These are phyloP conservation scores for Diphasiastrum complanatum DNA, from an alignment of 83 land plant species.

Conservation along the genomic window DNA sequence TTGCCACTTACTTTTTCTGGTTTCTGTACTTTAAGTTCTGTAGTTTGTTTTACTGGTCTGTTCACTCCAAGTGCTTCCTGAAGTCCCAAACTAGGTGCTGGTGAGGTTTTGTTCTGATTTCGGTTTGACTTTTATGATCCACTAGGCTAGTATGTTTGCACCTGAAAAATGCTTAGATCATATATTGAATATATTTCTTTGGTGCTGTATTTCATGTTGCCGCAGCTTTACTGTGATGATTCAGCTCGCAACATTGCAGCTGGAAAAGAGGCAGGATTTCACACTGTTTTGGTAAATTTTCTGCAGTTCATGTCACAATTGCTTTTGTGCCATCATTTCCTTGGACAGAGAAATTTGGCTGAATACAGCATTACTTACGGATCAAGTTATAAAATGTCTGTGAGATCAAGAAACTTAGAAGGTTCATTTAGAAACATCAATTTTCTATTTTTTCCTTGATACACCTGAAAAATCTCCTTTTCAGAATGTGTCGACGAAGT, in stretches of 20 bases:
- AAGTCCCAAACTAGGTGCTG: too few species aligned
- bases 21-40: too few species aligned
- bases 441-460: too few species aligned
- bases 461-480: too few species aligned
- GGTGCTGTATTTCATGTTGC: background rate
- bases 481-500: too few species aligned
- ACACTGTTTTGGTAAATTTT: conserved; percentile 64
- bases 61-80: too few species aligned
- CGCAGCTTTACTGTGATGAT: conserved; percentile 79
- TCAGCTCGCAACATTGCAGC: conserved; percentile 60
- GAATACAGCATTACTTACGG: background rate
- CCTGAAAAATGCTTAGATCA: background rate
- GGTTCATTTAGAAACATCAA: too few species aligned
- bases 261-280: conserved; percentile 63
- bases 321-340: background rate
- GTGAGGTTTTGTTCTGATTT: too few species aligned
- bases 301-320: background rate
- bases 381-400: too few species aligned
- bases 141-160: background rate
- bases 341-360: background rate
- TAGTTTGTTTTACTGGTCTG: too few species aligned
- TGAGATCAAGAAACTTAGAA: too few species aligned
- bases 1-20: background rate
- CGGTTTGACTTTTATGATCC: background rate
- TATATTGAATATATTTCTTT: background rate